Base-by-base conservation (phyloP, 805 yeast genomes). In the Hanseniaspora jakobsenii region DNA sequence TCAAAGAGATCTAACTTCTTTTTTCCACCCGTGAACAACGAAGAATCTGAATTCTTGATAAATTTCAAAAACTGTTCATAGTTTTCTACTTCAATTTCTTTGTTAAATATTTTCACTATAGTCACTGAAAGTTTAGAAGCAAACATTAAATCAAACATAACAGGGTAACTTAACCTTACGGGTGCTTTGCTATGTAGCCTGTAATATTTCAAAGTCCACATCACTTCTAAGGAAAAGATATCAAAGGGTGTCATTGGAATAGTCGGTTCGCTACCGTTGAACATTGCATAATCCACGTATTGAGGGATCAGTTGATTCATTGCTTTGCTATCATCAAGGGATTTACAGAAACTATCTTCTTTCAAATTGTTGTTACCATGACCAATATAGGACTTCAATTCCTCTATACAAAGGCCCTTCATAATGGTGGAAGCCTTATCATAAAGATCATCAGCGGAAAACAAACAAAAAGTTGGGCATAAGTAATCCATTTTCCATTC, bases 371-470 rank as follows among this genome's bases (percentile, higher is more conserved):
- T 30, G 17, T 6, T 17, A 9, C 12, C 34, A 7, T 6, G n/a
- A n/a, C n/a, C 28, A 8, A 34, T 22, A 13, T 4, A 22, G 13
- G 18, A 23, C 8, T 23, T 22, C n/a, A 42, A 3, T 22, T 28
- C 32, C 4, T 34, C 35, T 8, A 42, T 6, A 10, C 36, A 35
- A 2, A 42, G 4, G 4, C 36, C 36, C 17, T 34, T 30, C 18
- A 37, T 42, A 7, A 42, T 42, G 4, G 46, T 17, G 12, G 28
- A 17, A 3, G 46, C 29, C 17, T 42, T 42, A 9, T 35, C 39
- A n/a, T 36, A 31, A 5, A 42, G 21, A 16, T 28, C 31, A 17
- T 35, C 39, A 14, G 29, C 38, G 16, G n/a, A 23, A 10, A 29
- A 28, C 3, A 42, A 17, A 2, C 36, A 38, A 29, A 22, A 42